Conservation (phyloP, 2,329 filamentous ascomycete species). For the Penicillium decumbens region DNA sequence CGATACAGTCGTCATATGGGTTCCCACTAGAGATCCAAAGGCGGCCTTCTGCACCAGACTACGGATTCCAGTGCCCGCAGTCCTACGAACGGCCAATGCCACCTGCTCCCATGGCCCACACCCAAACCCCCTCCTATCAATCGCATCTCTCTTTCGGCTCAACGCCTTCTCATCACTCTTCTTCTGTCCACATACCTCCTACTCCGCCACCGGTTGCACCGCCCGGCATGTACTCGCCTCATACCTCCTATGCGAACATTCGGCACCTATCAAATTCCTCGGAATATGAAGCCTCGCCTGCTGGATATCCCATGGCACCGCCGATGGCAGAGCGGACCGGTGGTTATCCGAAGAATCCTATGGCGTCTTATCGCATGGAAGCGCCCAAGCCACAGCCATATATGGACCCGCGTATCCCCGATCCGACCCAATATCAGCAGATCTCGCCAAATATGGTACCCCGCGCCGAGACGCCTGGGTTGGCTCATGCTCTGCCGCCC, state of each 20-base stretch:
- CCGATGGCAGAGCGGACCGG: conserved; percentile 22
- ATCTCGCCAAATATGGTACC: conserved; percentile 26
- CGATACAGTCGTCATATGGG: conserved; percentile 44
- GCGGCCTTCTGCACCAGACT: conserved; percentile 49
- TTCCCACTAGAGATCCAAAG: conserved; percentile 44
- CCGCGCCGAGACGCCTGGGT: conserved; percentile 27
- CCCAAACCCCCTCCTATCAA: conserved; percentile 35
- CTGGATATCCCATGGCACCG: conserved; percentile 20
- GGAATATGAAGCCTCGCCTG: conserved; percentile 30
- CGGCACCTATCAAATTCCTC: conserved; percentile 31
- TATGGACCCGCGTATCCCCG: conserved; percentile 26
- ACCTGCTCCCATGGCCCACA: conserved; percentile 38
- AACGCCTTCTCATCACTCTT: conserved; percentile 40
- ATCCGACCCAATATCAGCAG: conserved; percentile 40
- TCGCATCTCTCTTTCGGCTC: conserved; percentile 44
- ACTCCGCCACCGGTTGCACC: conserved; percentile 41
- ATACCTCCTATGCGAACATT: conserved; percentile 31
- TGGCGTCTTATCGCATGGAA: conserved; percentile 30
- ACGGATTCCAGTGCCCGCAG: conserved; percentile 32
- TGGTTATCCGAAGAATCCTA: conserved; percentile 25
- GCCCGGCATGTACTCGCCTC: conserved; percentile 33
- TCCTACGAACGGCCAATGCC: conserved; percentile 34
- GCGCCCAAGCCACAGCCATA: conserved; percentile 28
- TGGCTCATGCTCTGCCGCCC: conserved; percentile 30
- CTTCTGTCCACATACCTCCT: conserved; percentile 40